These are phyloP conservation scores for Calonectria leucothoes DNA, from an alignment of 2,329 filamentous ascomycete species.

Conservation along the genomic window DNA sequence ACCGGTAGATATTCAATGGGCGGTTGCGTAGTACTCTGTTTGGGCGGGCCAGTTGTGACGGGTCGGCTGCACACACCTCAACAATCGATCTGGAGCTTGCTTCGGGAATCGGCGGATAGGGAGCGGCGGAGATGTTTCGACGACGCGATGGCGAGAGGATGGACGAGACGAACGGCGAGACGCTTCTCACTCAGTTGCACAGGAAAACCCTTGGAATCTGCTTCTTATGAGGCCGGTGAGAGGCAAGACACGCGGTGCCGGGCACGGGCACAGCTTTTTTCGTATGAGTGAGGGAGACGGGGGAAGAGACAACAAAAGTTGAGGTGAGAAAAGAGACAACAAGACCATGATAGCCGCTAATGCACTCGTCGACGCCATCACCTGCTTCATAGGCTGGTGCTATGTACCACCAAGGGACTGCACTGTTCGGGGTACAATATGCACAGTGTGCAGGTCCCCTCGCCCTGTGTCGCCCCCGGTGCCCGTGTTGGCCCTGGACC, in stretches of 20 bases:
- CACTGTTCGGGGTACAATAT: constrained; percentile 35
- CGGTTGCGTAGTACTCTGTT: constrained; percentile 19
- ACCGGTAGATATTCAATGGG: constrained; percentile 31
- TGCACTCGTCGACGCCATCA: constrained; percentile 26
- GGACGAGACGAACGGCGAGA: constrained; percentile 10
- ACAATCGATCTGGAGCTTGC: not conserved
- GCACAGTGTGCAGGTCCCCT: not conserved
- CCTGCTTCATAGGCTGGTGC: constrained; percentile 23
- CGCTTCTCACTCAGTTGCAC: constrained; percentile 4
- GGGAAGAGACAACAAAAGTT: constrained; percentile 41
- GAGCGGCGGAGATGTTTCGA: constrained; percentile 9
- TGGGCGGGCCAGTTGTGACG: constrained; percentile 13
- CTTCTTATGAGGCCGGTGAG: constrained; percentile 45
- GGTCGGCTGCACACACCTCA: constrained; percentile 17
- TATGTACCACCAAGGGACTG: constrained; percentile 32
- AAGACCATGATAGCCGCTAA: constrained; percentile 36
- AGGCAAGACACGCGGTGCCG: constrained; percentile 42
- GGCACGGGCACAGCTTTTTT: constrained; percentile 39
- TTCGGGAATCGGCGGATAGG: not conserved
- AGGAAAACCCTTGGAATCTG: constrained; percentile 37
- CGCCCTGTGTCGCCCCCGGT: not conserved
- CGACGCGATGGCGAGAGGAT: not conserved
- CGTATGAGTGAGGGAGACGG: constrained; percentile 29
- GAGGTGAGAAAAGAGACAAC: constrained; percentile 45
- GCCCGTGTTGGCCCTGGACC: not conserved